Evolutionary conservation across 192 early-diverging fungal genomes (phyloP).

Genomic region (Umbelopsis sp.): DNA sequence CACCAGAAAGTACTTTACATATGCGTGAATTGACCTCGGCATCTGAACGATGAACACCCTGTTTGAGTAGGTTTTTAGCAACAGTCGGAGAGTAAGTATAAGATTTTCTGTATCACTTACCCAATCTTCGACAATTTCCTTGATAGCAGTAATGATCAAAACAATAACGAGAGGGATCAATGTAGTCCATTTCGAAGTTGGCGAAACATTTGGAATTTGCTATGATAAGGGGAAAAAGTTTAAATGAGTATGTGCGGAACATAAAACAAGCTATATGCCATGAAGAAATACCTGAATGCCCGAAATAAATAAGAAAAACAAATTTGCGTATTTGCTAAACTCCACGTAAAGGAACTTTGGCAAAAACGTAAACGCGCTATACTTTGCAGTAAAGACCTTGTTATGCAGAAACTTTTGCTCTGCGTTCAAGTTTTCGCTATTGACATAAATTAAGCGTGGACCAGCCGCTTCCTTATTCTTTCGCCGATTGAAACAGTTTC

Average conservation of each 20-base stretch:
- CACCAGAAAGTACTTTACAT: slow-evolving; percentile 62
- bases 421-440: slow-evolving; percentile 79
- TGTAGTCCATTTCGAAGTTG: slow-evolving; percentile 88
- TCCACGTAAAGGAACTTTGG: slow-evolving; percentile 97
- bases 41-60: slow-evolving; percentile 68
- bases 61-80: background rate
- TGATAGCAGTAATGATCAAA: slow-evolving; percentile 84
- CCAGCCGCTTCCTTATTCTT: slow-evolving; percentile 18
- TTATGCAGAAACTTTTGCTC: slow-evolving; percentile 89
- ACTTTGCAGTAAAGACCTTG: slow-evolving; percentile 94
- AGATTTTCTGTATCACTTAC: slow-evolving; percentile 35
- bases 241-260: background rate
- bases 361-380: slow-evolving; percentile 90
- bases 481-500: slow-evolving; percentile 18
- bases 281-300: slow-evolving; percentile 76
- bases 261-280: background rate
- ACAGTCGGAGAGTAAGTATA: background rate
- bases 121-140: slow-evolving; percentile 93
- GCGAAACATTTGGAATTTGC: slow-evolving; percentile 96
- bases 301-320: slow-evolving; percentile 98
- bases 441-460: slow-evolving; percentile 87
- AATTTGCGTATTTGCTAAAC: slow-evolving; percentile 98
- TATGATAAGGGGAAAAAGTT: slow-evolving; percentile 31
- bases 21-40: slow-evolving; percentile 71
- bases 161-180: slow-evolving; percentile 85